phyloP scores from a whole-genome alignment of 1,139 yeast genomes.

The Pichia sp. region DNA sequence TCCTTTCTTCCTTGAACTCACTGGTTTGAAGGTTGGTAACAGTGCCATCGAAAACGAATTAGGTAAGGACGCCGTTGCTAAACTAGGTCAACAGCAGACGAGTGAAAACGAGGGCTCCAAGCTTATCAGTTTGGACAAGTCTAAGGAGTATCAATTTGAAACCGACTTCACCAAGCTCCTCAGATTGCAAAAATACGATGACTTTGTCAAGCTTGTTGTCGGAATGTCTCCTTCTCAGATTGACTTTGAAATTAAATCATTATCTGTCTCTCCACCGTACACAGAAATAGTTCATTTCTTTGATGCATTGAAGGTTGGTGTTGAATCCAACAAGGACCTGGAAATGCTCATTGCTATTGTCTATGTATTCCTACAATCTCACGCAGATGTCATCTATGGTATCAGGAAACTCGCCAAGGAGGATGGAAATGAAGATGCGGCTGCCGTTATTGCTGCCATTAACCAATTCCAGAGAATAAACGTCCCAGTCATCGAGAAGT shows the following conservation, averaged over 20 bases:
- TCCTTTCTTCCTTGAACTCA: slow-evolving; percentile 69
- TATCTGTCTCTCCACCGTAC: slow-evolving; percentile 55
- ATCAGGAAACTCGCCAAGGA: slow-evolving; percentile 26
- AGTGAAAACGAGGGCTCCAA: slow-evolving; percentile 13
- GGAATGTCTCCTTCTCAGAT: slow-evolving; percentile 67
- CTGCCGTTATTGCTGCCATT: slow-evolving; percentile 26
- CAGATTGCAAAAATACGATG: slow-evolving; percentile 43
- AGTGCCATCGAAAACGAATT: slow-evolving; percentile 59
- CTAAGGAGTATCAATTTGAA: slow-evolving; percentile 46
- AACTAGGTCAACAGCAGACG: slow-evolving; percentile 8
- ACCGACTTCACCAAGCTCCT: slow-evolving; percentile 66
- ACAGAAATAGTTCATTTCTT: slow-evolving; percentile 61
- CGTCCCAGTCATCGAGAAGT: slow-evolving; percentile 34
- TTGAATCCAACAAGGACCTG: slow-evolving; percentile 50
- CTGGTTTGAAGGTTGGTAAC: slow-evolving; percentile 64
- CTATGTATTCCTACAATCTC: slow-evolving; percentile 64
- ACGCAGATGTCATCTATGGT: slow-evolving; percentile 71
- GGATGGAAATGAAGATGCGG: slow-evolving; percentile 17
- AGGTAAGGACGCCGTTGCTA: slow-evolving; percentile 36
- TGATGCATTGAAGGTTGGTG: slow-evolving; percentile 55
- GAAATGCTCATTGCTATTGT: slow-evolving; percentile 76
- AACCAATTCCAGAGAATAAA: slow-evolving; percentile 38
- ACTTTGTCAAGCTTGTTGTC: slow-evolving; percentile 51
- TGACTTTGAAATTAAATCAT: slow-evolving; percentile 81
- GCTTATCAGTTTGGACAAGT: slow-evolving; percentile 20